Evolutionary conservation across 73 alveolate species (phyloP).

Genomic region (Tetrahymena thermophila): DNA sequence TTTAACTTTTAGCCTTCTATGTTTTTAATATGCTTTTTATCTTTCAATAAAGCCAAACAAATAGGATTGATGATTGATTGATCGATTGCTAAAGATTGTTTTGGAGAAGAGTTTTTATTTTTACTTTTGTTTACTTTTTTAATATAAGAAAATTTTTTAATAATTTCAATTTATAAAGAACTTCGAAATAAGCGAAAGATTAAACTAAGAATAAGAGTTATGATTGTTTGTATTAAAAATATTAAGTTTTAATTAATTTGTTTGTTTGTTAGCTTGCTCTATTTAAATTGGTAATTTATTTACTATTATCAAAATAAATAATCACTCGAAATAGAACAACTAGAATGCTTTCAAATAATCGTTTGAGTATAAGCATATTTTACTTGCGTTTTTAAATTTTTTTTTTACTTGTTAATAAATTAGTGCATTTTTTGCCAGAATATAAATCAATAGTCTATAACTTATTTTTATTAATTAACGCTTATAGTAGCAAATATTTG

Average conservation of each 20-base stretch:
- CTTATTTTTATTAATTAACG: not conserved
- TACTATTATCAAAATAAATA: too few species aligned
- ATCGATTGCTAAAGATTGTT: not conserved
- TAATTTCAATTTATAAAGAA: not conserved
- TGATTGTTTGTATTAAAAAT: not conserved
- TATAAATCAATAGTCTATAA: not conserved
- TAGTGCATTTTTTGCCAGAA: not conserved
- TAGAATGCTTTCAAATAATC: too few species aligned
- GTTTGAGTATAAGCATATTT: not conserved
- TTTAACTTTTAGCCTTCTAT: not conserved
- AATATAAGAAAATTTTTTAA: too few species aligned
- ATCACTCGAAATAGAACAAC: not conserved
- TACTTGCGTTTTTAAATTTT: not conserved
- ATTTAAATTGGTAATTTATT: too few species aligned
- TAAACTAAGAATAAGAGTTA: not conserved
- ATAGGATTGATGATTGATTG: not conserved
- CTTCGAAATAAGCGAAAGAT: not conserved
- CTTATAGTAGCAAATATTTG: not conserved
- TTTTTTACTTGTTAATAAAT: too few species aligned
- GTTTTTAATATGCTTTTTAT: too few species aligned
- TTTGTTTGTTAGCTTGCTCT: not conserved
- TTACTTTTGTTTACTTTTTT: not conserved
- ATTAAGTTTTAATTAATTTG: too few species aligned
- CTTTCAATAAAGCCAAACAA: too few species aligned
- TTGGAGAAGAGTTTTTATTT: not conserved